Conservation (phyloP, 2,329 filamentous ascomycete species). For the Colletotrichum lentis region DNA sequence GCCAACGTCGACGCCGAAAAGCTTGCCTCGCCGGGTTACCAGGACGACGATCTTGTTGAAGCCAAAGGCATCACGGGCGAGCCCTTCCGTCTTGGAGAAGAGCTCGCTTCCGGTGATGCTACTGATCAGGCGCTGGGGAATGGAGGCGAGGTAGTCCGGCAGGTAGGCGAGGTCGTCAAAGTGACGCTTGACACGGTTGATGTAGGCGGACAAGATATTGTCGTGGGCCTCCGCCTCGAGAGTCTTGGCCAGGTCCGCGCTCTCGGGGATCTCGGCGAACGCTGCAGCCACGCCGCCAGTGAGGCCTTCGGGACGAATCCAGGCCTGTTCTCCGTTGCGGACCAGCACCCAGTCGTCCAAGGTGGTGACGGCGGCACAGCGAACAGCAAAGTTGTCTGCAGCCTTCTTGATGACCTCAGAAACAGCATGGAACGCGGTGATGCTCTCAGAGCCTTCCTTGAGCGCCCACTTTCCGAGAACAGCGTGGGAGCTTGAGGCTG, state of each 20-base stretch:
- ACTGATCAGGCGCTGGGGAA: constrained; percentile 74
- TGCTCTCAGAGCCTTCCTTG: constrained; percentile 53
- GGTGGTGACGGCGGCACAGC: constrained; percentile 74
- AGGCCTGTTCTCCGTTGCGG: constrained; percentile 80
- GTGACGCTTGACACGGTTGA: constrained; percentile 86
- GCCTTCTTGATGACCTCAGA: constrained; percentile 84
- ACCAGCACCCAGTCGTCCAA: constrained; percentile 82
- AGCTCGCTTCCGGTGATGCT: constrained; percentile 68
- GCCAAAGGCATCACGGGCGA: constrained; percentile 80
- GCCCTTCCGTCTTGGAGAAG: constrained; percentile 52
- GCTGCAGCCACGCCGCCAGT: constrained; percentile 80
- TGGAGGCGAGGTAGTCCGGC: constrained; percentile 73
- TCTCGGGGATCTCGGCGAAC: constrained; percentile 79
- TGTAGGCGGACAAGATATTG: constrained; percentile 81
- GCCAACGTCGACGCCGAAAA: constrained; percentile 82
- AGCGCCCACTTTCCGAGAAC: constrained; percentile 78
- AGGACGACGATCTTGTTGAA: constrained; percentile 87
- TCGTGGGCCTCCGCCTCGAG: constrained; percentile 87
- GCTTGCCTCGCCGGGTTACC: constrained; percentile 78
- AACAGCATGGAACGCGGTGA: constrained; percentile 70
- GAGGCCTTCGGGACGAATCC: constrained; percentile 84
- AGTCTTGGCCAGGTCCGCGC: constrained; percentile 78
- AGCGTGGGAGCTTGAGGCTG: constrained; percentile 80
- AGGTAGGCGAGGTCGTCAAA: constrained; percentile 78
- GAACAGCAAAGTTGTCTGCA: constrained; percentile 74